Conservation (phyloP, 257 asterid genomes). For the Catharanthus roseus region DNA sequence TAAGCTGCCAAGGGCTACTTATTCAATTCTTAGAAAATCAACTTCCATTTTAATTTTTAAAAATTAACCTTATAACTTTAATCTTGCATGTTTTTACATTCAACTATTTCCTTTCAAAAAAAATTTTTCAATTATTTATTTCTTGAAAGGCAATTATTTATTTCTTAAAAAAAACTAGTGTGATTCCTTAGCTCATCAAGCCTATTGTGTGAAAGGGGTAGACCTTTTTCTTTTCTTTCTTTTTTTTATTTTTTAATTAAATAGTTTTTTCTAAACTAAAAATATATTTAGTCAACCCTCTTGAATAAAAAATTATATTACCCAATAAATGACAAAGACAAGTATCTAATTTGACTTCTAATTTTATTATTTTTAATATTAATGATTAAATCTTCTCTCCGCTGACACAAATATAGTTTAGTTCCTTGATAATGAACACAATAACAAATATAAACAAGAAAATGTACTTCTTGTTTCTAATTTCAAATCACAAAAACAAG, state of each 20-base stretch:
- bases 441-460: background rate
- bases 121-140: no score
- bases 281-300: background rate
- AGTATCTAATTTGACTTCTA: conserved; percentile 4
- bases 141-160: no score
- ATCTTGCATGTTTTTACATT: background rate
- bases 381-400: background rate
- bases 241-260: background rate
- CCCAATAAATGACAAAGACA: background rate
- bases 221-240: background rate
- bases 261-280: background rate
- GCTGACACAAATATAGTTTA: background rate
- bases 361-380: background rate
- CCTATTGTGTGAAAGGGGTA: background rate
- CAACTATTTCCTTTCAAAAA: no score
- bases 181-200: background rate
- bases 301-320: background rate
- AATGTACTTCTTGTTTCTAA: background rate
- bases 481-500: no score
- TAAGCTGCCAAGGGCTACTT: no score
- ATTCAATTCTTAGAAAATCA: no score
- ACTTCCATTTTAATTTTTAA: background rate
- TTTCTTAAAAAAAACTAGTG: no score
- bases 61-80: no score
- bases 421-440: background rate